Evolutionary conservation across 2,329 filamentous ascomycete genomes (phyloP), one percentile per base, ranked within the genome.

Genomic region (Cladosporium sp.): DNA sequence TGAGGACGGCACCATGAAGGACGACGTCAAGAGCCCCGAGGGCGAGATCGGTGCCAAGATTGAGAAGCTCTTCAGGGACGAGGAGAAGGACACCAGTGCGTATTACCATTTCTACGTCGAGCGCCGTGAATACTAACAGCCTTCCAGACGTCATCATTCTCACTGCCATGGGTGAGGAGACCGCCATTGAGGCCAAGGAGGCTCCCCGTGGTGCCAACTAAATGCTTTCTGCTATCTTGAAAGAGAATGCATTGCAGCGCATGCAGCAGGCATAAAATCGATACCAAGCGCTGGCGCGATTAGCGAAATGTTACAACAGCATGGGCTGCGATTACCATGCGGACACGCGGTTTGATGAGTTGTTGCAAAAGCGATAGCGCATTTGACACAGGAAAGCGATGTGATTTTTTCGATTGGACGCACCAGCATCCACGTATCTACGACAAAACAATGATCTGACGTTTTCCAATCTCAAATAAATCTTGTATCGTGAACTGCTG

Each of bases 81-180:
- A 96, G n/a, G 90, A 89, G 82, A 97, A 96, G 86, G 93, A 97
- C 77, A 91, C 88, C 82, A 94, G 93, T 97, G 86, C 88, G 93
- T 88, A 54, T 34, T 8, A 30, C 67, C n/a, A 38, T 61, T 55
- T 3, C 26, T 7, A 57, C 32, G 15, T 28, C 14, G 12, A 24
- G 11, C 4, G 47, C 34, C 14, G 0, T 34, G 26, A n/a, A 59
- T 55, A 60, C 64, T 68, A 52, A 49, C 67, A 65, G 52, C 52
- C 30, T 24, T 51, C 1, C 71, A 97, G 93, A 93, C 83, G 90
- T 98, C 76, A 90, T 94, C 76, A 88, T 99, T 80, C 91, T 96
- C 79, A 92, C 92, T 76, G 89, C 95, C 80, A 99, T 99, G 95
- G 92, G 92, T 79, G 94, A 99, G 85, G 92, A 98, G 87, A 84